Evolutionary conservation across 2,329 filamentous ascomycete genomes (phyloP), one percentile per base, ranked within the genome.

Genomic region (Penicillium olsonii): DNA sequence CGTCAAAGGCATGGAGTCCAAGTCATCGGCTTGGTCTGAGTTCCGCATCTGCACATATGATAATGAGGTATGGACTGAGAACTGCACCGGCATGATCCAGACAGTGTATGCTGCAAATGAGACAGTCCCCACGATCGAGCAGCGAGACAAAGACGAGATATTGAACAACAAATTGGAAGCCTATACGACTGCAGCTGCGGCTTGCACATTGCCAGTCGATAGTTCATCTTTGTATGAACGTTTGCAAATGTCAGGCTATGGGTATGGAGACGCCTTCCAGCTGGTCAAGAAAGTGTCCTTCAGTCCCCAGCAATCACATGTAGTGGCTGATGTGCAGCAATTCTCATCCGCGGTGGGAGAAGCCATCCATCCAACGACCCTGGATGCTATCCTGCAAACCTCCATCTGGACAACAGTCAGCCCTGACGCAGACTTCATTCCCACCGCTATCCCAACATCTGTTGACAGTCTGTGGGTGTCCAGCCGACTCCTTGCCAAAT

Each of bases 321-420:
- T 43, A 5, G 17, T 34, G 22, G 29, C 29, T 4, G 18, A 43
- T 5, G 20, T 43, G 14, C 34, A 18, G 14, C 43, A 15, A 22
- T 41, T 42, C 12, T 33, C 4, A 15, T 31, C 14, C 22, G 26
- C 5, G n/a, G 11, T 18, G 34, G 34, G 11, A 9, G 52, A 56
- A 14, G 48, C 39, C 2, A 53, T 55, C 15, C 53, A 55, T 14
- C 53, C 53, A 10, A 50, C 53, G 7, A 44, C 50, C 0, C 35
- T 53, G 2, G 53, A 55, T 42, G 39, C 50, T 2, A 44, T 55
- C 12, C 7, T 55, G 8, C 53, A 55, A 22, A 53, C 50, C 29
- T 17, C 41, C 2, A n/a, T 27, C 3, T 43, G 41, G 41, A 34
- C 41, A 4, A 11, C 15, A 11, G 15, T 24, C 14, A 12, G 9